Conservation (phyloP, 306 rosid species). For the Argentina anserina region DNA sequence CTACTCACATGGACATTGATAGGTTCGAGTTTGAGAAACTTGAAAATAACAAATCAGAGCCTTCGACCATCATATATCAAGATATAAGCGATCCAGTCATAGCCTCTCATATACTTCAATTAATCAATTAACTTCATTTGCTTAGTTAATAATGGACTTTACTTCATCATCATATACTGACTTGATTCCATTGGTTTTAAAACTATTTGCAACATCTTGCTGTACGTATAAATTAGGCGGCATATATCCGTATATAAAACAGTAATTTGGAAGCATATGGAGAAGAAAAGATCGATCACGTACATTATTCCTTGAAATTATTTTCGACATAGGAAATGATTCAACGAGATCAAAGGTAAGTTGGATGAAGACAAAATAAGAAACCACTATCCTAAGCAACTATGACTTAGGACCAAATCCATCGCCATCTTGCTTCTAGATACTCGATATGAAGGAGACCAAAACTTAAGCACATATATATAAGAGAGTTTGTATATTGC, state of each 20-base stretch:
- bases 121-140: no score
- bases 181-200: neutral
- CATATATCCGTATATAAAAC: neutral
- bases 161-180: neutral
- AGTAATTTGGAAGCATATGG: neutral
- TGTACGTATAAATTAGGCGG: neutral
- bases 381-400: slow-evolving; percentile 39
- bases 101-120: neutral
- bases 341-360: neutral
- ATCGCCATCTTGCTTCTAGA: slow-evolving; percentile 28
- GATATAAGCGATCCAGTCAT: neutral
- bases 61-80: neutral
- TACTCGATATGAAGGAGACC: neutral
- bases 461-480: neutral
- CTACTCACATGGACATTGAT: slow-evolving; percentile 26
- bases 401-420: slow-evolving; percentile 41
- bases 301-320: neutral
- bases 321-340: slow-evolving; percentile 8
- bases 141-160: neutral
- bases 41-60: neutral
- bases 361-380: slow-evolving; percentile 14
- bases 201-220: slow-evolving; percentile 7
- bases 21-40: slow-evolving; percentile 13
- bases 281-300: neutral
- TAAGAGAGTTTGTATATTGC: neutral